Conservation (phyloP, 2,329 filamentous ascomycete species). For the Tolypocladium pustulatum region DNA sequence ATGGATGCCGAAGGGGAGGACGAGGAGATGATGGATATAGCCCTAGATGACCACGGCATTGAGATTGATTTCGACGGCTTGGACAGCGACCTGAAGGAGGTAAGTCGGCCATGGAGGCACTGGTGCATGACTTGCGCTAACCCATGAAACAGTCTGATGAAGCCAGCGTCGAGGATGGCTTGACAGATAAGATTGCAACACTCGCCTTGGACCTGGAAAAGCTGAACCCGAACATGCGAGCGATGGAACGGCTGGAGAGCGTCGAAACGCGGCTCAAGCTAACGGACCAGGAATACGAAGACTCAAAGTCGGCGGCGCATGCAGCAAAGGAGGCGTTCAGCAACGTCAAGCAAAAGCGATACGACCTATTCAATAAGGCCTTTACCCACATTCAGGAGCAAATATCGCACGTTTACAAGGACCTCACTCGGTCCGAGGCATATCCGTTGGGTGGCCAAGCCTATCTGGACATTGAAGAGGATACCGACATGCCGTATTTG, state of each 20-base stretch:
- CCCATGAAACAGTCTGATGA: conserved; percentile 52
- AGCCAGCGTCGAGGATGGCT: conserved; percentile 58
- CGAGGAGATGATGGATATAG: conserved; percentile 48
- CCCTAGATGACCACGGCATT: conserved; percentile 83
- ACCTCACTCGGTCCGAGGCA: conserved; percentile 80
- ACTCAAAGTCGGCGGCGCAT: conserved; percentile 64
- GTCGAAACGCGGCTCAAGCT: conserved; percentile 74
- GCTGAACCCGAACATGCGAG: conserved; percentile 93
- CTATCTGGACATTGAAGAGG: conserved; percentile 86
- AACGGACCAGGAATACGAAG: conserved; percentile 83
- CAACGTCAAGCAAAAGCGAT: conserved; percentile 68
- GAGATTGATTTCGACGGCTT: conserved; percentile 75
- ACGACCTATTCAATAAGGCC: conserved; percentile 88
- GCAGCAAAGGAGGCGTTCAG: conserved; percentile 76
- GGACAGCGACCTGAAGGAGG: conserved; percentile 71
- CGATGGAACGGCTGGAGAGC: conserved; percentile 79
- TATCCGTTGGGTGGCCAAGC: conserved; percentile 85
- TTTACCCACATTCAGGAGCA: conserved; percentile 93
- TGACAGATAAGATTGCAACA: conserved; percentile 67
- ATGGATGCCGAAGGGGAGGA: conserved; percentile 82
- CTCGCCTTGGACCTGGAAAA: conserved; percentile 79
- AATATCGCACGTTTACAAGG: conserved; percentile 88
- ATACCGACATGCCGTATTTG: conserved; percentile 92
- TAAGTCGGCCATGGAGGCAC: conserved; percentile 28
- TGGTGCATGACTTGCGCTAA: conserved; percentile 16